Evolutionary conservation across 768 basidiomycete species (phyloP).

Genomic region (Russula griseocarnosa): DNA sequence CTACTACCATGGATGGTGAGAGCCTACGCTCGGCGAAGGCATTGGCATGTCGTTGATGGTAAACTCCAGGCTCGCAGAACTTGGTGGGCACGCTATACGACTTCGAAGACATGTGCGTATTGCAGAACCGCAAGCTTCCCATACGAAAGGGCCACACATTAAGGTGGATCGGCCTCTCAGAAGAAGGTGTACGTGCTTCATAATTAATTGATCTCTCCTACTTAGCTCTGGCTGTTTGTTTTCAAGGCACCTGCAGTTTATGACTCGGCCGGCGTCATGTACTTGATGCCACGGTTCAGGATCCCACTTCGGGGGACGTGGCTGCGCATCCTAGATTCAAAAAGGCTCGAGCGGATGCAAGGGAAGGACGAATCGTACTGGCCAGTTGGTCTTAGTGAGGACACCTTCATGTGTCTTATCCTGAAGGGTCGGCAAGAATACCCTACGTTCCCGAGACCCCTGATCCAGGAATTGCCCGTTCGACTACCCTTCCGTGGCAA

Average conservation of each 20-base stretch:
- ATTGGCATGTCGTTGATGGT: background rate
- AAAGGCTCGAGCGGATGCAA: slow-evolving; percentile 67
- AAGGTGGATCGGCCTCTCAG: slow-evolving; percentile 88
- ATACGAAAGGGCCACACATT: slow-evolving; percentile 73
- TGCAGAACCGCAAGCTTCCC: slow-evolving; percentile 81
- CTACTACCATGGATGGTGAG: slow-evolving; percentile 93
- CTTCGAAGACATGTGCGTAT: slow-evolving; percentile 81
- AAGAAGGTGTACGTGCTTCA: slow-evolving; percentile 65
- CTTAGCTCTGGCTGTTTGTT: background rate
- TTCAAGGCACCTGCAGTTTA: slow-evolving; percentile 83
- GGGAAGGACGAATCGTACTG: slow-evolving; percentile 96
- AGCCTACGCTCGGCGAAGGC: slow-evolving; percentile 9
- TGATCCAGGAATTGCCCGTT: slow-evolving; percentile 84
- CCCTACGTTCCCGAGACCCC: slow-evolving; percentile 85
- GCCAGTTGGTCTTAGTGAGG: slow-evolving; percentile 81
- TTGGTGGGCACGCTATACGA: slow-evolving; percentile 80
- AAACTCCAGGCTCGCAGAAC: slow-evolving; percentile 77
- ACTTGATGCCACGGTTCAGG: slow-evolving; percentile 80
- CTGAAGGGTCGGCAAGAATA: slow-evolving; percentile 89
- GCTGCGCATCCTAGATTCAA: slow-evolving; percentile 84
- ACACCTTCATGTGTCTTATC: slow-evolving; percentile 83
- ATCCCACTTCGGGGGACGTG: slow-evolving; percentile 87
- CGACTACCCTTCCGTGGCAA: slow-evolving; percentile 76
- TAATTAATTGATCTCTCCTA: slow-evolving; percentile 2
- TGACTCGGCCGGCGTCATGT: slow-evolving; percentile 79